These are phyloP conservation scores for Dactylellina parvicollis DNA, from an alignment of 2,329 filamentous ascomycete species.

Conservation along the genomic window DNA sequence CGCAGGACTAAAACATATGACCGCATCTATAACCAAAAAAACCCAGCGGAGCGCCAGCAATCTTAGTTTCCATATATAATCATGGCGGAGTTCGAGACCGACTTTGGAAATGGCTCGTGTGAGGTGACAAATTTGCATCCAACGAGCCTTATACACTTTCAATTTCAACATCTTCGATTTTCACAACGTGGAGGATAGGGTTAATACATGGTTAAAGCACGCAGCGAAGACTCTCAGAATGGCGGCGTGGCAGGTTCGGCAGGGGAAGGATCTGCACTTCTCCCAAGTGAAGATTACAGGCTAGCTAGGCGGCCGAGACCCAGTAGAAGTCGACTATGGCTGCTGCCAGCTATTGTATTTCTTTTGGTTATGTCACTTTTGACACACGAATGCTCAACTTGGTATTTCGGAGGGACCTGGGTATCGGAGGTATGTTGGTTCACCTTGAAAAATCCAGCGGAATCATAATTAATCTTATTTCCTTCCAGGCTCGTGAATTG, in stretches of 20 bases:
- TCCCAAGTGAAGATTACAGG: conserved; percentile 43
- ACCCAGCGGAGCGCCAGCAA: background rate
- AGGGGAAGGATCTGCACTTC: conserved; percentile 21
- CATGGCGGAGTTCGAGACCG: background rate
- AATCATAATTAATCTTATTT: background rate
- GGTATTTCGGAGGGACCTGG: conserved; percentile 28
- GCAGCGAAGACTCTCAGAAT: background rate
- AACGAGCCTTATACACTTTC: too few relatives aligned
- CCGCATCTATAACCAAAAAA: background rate
- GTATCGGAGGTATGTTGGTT: conserved; percentile 31
- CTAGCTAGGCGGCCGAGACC: conserved; percentile 18
- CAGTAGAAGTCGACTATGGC: conserved; percentile 36
- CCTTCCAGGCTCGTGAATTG: conserved; percentile 9
- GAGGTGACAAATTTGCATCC: too few relatives aligned
- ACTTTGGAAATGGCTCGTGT: conserved; percentile 36
- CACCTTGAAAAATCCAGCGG: background rate
- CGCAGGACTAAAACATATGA: conserved; percentile 21
- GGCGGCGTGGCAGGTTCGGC: background rate
- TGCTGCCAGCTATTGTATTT: conserved; percentile 39
- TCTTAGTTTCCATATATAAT: conserved; percentile 19
- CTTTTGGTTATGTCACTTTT: conserved; percentile 43
- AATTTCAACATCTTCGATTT: too few relatives aligned
- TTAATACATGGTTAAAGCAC: conserved; percentile 23
- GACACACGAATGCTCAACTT: conserved; percentile 26
- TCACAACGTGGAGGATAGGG: too few relatives aligned